A percentile compares a stretch with the other conserved stretches of the same genome.
Evolutionary conservation across 2,329 filamentous ascomycete genomes (phyloP).

Genomic region (Macrophomina tecta): DNA sequence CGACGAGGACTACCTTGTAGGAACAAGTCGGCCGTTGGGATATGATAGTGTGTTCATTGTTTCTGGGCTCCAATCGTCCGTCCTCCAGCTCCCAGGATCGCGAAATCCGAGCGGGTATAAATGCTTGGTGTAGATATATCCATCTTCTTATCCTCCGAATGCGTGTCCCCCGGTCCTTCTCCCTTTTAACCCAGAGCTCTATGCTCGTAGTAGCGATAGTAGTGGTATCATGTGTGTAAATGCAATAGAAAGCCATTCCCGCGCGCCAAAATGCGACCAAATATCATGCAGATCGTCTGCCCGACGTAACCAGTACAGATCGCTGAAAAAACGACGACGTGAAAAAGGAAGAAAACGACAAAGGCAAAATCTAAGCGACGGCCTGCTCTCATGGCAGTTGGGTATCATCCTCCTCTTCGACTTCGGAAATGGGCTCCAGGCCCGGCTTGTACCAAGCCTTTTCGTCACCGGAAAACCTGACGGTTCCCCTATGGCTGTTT

Average conservation of each 20-base stretch:
- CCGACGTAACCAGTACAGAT: slow-evolving; percentile 23
- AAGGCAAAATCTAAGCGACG: slow-evolving; percentile 22
- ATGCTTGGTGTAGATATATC: slow-evolving; percentile 2
- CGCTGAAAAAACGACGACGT: slow-evolving; percentile 13
- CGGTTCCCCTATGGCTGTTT: background rate
- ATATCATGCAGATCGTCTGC: slow-evolving; percentile 12
- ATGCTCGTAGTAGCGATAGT: slow-evolving; percentile 19
- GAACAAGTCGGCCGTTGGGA: background rate
- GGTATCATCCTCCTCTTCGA: slow-evolving; percentile 28
- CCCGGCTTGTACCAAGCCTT: slow-evolving; percentile 23
- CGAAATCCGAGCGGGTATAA: slow-evolving; percentile 15
- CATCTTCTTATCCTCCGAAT: background rate
- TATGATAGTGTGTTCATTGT: slow-evolving; percentile 1
- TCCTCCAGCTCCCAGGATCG: slow-evolving; percentile 1
- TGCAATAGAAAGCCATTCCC: slow-evolving; percentile 3
- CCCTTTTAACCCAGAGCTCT: slow-evolving; percentile 20
- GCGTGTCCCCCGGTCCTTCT: background rate
- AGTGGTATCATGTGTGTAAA: slow-evolving; percentile 25
- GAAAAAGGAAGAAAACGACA: background rate
- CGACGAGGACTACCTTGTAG: no score
- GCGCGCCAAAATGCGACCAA: slow-evolving; percentile 10
- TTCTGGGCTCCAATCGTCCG: background rate
- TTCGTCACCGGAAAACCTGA: slow-evolving; percentile 19
- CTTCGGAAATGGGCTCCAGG: slow-evolving; percentile 22
- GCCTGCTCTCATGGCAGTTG: slow-evolving; percentile 27